Evolutionary conservation across 179 eudicot genomes (phyloP).

Genomic region (Actinidia arguta): DNA sequence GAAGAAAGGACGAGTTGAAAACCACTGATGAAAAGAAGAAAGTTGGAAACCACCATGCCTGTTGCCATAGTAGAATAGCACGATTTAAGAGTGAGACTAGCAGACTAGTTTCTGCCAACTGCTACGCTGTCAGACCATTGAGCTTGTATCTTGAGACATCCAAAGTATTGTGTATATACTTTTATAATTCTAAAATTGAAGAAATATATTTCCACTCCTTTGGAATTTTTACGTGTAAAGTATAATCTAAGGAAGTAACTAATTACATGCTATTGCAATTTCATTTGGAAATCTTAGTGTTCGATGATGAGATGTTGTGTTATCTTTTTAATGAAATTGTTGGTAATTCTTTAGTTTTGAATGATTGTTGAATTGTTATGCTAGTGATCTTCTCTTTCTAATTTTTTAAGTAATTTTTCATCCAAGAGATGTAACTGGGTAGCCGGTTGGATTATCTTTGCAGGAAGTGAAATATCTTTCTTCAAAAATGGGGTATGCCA

Average conservation of each 20-base stretch:
- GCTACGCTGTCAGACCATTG: background rate
- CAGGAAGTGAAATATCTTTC: conserved; percentile 95
- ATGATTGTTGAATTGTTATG: background rate
- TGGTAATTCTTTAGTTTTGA: background rate
- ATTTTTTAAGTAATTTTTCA: background rate
- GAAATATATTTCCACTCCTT: too few relatives aligned
- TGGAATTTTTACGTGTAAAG: too few relatives aligned
- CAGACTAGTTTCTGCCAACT: background rate
- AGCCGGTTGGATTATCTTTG: conserved; percentile 24
- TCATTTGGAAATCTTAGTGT: background rate
- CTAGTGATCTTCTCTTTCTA: background rate
- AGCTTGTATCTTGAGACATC: background rate
- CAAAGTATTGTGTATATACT: background rate
- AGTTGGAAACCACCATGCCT: background rate
- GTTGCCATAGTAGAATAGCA: background rate
- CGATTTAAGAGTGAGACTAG: background rate
- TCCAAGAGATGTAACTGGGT: background rate
- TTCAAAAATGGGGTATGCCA: conserved; percentile 90
- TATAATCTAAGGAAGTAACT: background rate
- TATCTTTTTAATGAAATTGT: background rate
- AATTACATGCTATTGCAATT: background rate
- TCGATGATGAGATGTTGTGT: background rate
- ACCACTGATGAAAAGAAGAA: background rate
- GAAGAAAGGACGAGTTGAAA: background rate
- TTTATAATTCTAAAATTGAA: too few relatives aligned